Conservation (phyloP, 1,139 yeast genomes). For the Candida sanyaensis region DNA sequence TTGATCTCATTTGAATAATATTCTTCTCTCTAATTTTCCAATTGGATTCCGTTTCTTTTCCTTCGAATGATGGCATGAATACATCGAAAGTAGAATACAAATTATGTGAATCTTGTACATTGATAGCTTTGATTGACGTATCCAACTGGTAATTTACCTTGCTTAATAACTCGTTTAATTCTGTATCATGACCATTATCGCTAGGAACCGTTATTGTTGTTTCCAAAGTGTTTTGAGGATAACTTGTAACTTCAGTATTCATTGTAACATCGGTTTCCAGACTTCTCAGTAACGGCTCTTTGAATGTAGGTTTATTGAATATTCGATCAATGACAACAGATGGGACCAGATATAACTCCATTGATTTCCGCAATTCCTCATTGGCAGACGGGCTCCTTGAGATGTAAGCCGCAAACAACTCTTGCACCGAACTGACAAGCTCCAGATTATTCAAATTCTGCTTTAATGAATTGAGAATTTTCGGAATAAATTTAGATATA, state of each 20-base stretch:
- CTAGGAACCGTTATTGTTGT: not conserved
- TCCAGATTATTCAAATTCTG: slow-evolving; percentile 9
- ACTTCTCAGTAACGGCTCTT: not conserved
- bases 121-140: slow-evolving; percentile 20
- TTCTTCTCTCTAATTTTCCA: slow-evolving; percentile 77
- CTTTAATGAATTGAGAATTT: slow-evolving; percentile 9
- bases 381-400: not conserved
- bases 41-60: slow-evolving; percentile 85
- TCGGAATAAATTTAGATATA: slow-evolving; percentile 28
- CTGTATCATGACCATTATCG: slow-evolving; percentile 7
- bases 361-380: not conserved
- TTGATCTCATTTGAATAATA: slow-evolving; percentile 56
- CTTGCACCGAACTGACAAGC: slow-evolving; percentile 8
- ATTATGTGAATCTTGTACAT: slow-evolving; percentile 19
- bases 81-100: slow-evolving; percentile 20
- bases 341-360: slow-evolving; percentile 2
- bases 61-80: slow-evolving; percentile 49
- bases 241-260: not conserved
- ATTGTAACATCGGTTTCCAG: slow-evolving; percentile 1
- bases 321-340: not conserved
- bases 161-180: slow-evolving; percentile 17
- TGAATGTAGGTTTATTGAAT: not conserved
- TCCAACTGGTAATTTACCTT: slow-evolving; percentile 30
- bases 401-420: slow-evolving; percentile 19
- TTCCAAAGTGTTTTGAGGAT: not conserved